These are phyloP conservation scores for Eucalyptus curtisii DNA, from an alignment of 345 rosid genomes.

Conservation along the genomic window DNA sequence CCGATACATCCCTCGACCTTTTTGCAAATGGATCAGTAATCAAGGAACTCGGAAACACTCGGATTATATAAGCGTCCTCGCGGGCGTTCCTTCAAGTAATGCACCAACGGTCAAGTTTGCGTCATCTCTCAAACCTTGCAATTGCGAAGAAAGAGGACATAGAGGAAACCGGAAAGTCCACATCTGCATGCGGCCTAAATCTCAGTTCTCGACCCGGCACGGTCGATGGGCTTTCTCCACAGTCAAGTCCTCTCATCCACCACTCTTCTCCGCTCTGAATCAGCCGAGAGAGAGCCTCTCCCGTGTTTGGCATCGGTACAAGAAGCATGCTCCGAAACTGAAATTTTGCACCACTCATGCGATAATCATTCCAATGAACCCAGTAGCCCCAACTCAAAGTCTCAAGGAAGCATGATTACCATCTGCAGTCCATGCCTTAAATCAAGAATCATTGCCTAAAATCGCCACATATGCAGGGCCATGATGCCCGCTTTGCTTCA, in stretches of 20 bases:
- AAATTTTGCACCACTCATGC: background rate
- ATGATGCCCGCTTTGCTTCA: background rate
- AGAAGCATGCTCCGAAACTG: background rate
- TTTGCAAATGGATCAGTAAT: background rate
- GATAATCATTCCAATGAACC: background rate
- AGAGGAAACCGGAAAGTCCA: background rate
- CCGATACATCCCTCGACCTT: accelerated
- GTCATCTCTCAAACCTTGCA: background rate
- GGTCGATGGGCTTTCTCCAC: background rate
- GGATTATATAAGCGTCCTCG: background rate
- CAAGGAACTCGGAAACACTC: background rate
- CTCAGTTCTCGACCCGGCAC: background rate
- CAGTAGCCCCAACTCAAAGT: background rate
- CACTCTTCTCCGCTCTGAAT: background rate
- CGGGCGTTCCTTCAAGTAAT: background rate
- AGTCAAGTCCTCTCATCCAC: background rate
- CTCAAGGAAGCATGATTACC: background rate
- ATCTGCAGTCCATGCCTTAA: background rate
- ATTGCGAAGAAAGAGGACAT: background rate
- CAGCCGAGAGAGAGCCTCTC: background rate
- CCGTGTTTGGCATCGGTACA: background rate
- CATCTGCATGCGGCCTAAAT: background rate
- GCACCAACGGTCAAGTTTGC: background rate
- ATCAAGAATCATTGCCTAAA: background rate
- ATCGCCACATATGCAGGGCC: background rate